A percentile compares a stretch with the other conserved stretches of the same genome.
Conservation (phyloP, 305 asterid species). For the Fraxinus albicans region DNA sequence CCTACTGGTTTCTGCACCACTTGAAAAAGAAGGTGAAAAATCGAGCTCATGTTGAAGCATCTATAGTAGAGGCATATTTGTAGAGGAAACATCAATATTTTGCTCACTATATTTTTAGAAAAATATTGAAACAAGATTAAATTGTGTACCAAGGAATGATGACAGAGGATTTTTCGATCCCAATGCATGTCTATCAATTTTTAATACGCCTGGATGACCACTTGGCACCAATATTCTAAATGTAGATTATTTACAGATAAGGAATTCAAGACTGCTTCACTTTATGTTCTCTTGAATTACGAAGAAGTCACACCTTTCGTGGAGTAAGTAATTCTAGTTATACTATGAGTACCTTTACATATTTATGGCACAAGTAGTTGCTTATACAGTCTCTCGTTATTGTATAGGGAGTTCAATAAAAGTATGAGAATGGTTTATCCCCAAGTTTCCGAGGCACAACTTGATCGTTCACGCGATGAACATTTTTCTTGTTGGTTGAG, state of each 20-base stretch:
- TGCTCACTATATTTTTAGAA: neutral
- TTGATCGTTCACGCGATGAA: neutral
- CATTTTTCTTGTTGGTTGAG: neutral
- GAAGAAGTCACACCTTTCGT: neutral
- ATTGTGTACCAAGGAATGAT: neutral
- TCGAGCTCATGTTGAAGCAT: neutral
- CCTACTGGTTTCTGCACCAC: too few species aligned
- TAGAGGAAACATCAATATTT: neutral
- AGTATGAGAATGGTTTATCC: neutral
- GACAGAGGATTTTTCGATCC: neutral
- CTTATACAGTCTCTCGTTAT: neutral
- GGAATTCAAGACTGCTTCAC: neutral
- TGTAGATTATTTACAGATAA: neutral
- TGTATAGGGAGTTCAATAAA: neutral
- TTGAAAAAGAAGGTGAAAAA: neutral
- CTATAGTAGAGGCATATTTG: neutral
- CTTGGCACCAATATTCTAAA: neutral
- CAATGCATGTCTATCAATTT: neutral
- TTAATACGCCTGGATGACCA: neutral
- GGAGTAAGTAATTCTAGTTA: neutral
- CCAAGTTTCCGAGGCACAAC: neutral
- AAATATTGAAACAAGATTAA: neutral
- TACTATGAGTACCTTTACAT: neutral
- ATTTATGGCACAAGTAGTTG: neutral
- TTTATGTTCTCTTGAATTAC: neutral